phyloP scores from a whole-genome alignment of 768 basidiomycete species.

The Collybiopsis luxurians region DNA sequence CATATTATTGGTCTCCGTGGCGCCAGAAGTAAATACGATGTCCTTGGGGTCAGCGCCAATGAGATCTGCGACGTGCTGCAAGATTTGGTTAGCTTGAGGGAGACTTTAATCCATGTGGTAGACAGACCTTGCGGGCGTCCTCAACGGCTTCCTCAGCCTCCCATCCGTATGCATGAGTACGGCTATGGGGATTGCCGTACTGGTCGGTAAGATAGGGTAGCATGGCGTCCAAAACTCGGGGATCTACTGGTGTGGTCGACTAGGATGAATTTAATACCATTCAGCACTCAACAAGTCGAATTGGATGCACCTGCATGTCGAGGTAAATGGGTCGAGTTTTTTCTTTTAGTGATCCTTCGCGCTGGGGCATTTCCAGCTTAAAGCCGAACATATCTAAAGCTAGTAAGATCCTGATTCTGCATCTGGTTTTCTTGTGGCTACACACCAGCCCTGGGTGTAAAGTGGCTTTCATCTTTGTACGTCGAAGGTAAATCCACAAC shows the following conservation, averaged over 20 bases:
- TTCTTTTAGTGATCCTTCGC: conserved; percentile 53
- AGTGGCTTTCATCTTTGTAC: conserved; percentile 66
- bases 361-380: conserved; percentile 64
- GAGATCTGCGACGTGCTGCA: conserved; percentile 83
- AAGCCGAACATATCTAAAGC: conserved; percentile 83
- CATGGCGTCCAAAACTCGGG: conserved; percentile 96
- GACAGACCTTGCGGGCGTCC: conserved; percentile 74
- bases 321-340: conserved; percentile 92
- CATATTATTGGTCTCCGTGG: conserved; percentile 98
- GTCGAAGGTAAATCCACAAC: conserved; percentile 78
- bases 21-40: conserved; percentile 95
- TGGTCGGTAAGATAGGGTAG: conserved; percentile 93
- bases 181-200: conserved; percentile 96
- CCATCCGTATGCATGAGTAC: conserved; percentile 99
- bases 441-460: conserved; percentile 69
- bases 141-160: conserved; percentile 96
- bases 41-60: conserved; percentile 96
- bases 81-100: conserved; percentile 1
- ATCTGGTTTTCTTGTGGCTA: background rate
- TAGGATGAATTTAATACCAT: conserved; percentile 26
- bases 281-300: background rate
- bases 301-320: conserved; percentile 89
- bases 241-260: conserved; percentile 98
- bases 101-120: background rate
- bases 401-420: background rate